Conservation (phyloP, 495 filamentous ascomycete species). For the Penicillium diatomitis region DNA sequence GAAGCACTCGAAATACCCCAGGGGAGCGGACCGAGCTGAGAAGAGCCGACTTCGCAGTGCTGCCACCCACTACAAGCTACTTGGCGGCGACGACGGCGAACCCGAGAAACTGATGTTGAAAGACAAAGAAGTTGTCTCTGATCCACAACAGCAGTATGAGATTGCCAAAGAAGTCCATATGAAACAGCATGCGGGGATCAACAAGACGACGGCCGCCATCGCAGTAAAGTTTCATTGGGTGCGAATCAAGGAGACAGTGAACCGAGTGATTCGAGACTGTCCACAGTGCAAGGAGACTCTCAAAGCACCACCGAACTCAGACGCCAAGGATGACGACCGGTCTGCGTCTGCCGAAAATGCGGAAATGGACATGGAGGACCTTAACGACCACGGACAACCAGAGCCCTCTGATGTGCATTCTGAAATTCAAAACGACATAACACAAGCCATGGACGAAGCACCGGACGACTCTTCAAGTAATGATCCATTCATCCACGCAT, state of each 20-base stretch:
- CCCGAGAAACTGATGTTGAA: constrained; percentile 87
- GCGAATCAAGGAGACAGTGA: constrained; percentile 97
- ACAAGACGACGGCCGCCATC: constrained; percentile 93
- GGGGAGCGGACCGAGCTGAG: constrained; percentile 87
- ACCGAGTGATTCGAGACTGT: constrained; percentile 87
- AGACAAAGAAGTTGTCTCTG: constrained; percentile 92
- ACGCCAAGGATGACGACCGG: constrained; percentile 19
- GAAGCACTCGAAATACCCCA: constrained; percentile 87
- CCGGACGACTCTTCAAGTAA: constrained; percentile 20
- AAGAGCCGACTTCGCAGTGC: constrained; percentile 89
- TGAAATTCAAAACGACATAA: constrained; percentile 6
- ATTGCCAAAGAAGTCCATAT: constrained; percentile 71
- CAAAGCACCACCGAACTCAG: constrained; percentile 41
- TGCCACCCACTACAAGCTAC: constrained; percentile 89
- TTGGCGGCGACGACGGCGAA: constrained; percentile 34
- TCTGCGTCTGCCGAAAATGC: constrained; percentile 14
- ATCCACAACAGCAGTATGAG: constrained; percentile 85
- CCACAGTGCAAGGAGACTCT: constrained; percentile 76
- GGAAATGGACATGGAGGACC: constrained; percentile 11
- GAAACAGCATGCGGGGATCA: constrained; percentile 84
- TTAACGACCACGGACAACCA: constrained; percentile 10
- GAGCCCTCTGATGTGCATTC: constrained; percentile 1
- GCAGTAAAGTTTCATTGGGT: constrained; percentile 96
- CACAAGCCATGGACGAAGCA: constrained; percentile 26
- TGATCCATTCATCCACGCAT: constrained; percentile 27